phyloP scores from a whole-genome alignment of 2,329 filamentous ascomycete species.

The Fulvia fulva region DNA sequence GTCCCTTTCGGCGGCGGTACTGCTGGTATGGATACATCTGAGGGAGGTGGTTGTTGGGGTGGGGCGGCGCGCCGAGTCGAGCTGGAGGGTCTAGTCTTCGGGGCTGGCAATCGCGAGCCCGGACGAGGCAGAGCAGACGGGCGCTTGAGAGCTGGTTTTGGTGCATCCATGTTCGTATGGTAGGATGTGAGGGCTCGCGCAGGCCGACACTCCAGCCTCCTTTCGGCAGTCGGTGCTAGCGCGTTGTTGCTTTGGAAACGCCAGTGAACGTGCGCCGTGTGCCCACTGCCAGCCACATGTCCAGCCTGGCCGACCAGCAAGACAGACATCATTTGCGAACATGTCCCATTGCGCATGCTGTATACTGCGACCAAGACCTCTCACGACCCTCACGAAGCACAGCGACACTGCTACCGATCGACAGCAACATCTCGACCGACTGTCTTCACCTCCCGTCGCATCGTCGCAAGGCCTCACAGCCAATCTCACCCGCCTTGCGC shows the following conservation, averaged over 20 bases:
- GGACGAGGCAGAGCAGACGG: constrained; percentile 5
- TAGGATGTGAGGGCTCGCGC: neutral
- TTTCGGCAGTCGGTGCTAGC: neutral
- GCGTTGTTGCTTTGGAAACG: neutral
- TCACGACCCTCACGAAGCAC: neutral
- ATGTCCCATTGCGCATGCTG: neutral
- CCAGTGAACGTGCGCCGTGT: neutral
- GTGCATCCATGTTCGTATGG: constrained; percentile 1
- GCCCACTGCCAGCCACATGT: neutral
- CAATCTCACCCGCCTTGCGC: neutral
- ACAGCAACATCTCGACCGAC: neutral
- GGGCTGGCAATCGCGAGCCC: neutral
- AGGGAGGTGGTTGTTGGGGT: neutral
- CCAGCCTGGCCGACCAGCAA: neutral
- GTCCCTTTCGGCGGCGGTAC: constrained; percentile 1
- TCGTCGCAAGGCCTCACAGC: neutral
- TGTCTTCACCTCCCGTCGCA: neutral
- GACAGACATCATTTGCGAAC: neutral
- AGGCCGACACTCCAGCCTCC: neutral
- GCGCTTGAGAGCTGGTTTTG: neutral
- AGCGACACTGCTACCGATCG: neutral
- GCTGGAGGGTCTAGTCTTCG: neutral
- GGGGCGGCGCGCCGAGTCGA: neutral
- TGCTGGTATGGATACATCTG: neutral
- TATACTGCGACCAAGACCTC: no score